phyloP scores from a whole-genome alignment of 345 rosid species.

The Kandelia obovata region DNA sequence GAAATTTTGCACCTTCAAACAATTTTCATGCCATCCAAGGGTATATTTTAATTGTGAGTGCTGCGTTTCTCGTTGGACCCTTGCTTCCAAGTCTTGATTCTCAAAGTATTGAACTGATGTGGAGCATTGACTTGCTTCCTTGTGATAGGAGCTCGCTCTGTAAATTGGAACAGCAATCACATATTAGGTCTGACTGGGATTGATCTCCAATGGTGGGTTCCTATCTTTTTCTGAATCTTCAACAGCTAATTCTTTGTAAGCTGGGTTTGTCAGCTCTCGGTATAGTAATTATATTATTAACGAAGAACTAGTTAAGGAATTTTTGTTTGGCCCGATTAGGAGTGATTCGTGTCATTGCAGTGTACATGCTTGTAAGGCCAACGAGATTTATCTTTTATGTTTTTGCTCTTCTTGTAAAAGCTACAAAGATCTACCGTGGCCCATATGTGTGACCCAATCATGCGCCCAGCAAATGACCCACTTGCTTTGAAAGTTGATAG shows the following conservation, averaged over 20 bases:
- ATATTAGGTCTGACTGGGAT: neutral
- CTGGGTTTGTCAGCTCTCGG: conserved; percentile 9
- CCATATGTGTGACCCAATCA: neutral
- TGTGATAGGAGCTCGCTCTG: too few relatives aligned
- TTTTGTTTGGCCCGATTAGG: neutral
- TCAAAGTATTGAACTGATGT: neutral
- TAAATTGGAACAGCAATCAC: neutral
- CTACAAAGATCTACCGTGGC: neutral
- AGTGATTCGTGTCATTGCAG: neutral
- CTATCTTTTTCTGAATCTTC: neutral
- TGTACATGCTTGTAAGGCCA: conserved; percentile 2
- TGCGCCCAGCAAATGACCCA: too few relatives aligned
- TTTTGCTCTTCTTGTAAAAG: too few relatives aligned
- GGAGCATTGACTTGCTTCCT: neutral
- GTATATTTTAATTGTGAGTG: neutral
- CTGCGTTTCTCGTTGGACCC: neutral
- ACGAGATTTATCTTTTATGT: neutral
- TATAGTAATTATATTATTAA: neutral
- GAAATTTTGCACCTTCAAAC: conserved; percentile 9
- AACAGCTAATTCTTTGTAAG: neutral
- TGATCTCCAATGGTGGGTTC: neutral
- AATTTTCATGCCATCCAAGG: neutral
- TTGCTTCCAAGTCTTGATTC: conserved; percentile 3
- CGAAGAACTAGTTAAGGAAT: neutral
- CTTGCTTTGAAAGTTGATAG: too few relatives aligned